phyloP scores from a whole-genome alignment of 2,329 filamentous ascomycete species.

The Anthostomella pinea region DNA sequence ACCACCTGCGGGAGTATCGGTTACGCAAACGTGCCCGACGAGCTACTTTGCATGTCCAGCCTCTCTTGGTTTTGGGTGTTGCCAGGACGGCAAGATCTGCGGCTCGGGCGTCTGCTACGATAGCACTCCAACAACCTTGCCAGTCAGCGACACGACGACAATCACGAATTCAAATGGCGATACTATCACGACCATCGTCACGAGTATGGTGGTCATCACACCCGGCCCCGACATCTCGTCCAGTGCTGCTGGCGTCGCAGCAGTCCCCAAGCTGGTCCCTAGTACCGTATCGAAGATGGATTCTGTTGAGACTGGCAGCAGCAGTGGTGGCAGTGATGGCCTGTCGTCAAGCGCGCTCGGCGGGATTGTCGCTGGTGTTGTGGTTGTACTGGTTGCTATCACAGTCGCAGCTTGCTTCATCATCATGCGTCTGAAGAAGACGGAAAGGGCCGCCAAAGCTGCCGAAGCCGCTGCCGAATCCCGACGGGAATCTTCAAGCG shows the following conservation, averaged over 20 bases:
- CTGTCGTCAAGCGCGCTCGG: constrained; percentile 44
- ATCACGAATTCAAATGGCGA: constrained; percentile 41
- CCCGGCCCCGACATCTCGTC: constrained; percentile 26
- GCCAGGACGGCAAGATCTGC: constrained; percentile 48
- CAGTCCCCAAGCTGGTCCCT: constrained; percentile 43
- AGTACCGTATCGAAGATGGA: constrained; percentile 41
- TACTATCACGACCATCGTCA: constrained; percentile 39
- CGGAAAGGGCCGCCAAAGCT: constrained; percentile 39
- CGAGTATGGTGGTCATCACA: constrained; percentile 36
- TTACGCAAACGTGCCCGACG: constrained; percentile 40
- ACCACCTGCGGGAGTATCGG: constrained; percentile 41
- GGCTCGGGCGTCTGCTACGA: constrained; percentile 46
- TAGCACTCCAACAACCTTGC: constrained; percentile 44
- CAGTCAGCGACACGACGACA: constrained; percentile 42
- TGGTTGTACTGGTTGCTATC: constrained; percentile 47
- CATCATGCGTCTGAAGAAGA: constrained; percentile 47
- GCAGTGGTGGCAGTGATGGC: constrained; percentile 23
- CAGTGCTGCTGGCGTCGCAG: constrained; percentile 21
- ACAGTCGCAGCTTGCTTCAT: constrained; percentile 47
- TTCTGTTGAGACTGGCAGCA: constrained; percentile 26
- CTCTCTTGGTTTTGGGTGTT: constrained; percentile 53
- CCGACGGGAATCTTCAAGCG: constrained; percentile 33
- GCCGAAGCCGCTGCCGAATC: constrained; percentile 34
- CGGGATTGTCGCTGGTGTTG: constrained; percentile 52
- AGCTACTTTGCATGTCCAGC: constrained; percentile 48